Base-by-base conservation (phyloP, 139 green algal species). In the Chlamydomonas sphaeroides region DNA sequence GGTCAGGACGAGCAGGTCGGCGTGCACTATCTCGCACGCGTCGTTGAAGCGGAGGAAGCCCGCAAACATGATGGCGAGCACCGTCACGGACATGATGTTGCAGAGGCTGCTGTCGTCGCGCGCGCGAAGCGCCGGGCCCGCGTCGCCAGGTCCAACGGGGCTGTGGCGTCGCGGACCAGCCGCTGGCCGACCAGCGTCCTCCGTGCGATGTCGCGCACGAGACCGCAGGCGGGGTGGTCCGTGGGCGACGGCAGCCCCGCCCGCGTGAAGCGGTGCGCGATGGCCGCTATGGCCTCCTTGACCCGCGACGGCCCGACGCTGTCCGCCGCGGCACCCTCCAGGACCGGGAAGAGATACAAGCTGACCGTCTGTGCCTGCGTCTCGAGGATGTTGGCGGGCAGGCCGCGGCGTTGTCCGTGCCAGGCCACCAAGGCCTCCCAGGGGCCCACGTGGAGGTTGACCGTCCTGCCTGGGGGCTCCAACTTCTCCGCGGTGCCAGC, bases 41-140 rank as follows among this genome's bases (percentile, higher is more conserved):
- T n/a, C n/a, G n/a, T n/a, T n/a, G n/a, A n/a, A n/a, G n/a, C n/a
- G n/a, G n/a, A n/a, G n/a, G n/a, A n/a, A n/a, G n/a, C n/a, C n/a
- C n/a, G n/a, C n/a, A n/a, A 80, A 80, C 72, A 80, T 68, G 38
- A 80, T 2, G 1, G 72, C 17, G 2, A 68, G 23, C 7, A 6
- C 25, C 8, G 72, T 17, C 18, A 2, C 28, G 42, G 38, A 42
- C 72, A 80, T 80, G 18, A 80, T 2, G 26, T 65, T 5, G 1
- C 5, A 2, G 14, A 78, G 49, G 15, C 7, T 15, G 3, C n/a
- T 14, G 4, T 1, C 45, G 7, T 45, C 45, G 11, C 68, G 45
- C n/a, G n/a, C 30, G 3, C 45, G 5, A 63, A 42, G 30, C 10
- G 2, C n/a, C 1, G 3, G 4, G 25, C 68, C 1, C 63, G 18